Evolutionary conservation across 75 land plant genomes (phyloP), one percentile per base, ranked within the genome.

Genomic region (Pseudotsuga menziesii): DNA sequence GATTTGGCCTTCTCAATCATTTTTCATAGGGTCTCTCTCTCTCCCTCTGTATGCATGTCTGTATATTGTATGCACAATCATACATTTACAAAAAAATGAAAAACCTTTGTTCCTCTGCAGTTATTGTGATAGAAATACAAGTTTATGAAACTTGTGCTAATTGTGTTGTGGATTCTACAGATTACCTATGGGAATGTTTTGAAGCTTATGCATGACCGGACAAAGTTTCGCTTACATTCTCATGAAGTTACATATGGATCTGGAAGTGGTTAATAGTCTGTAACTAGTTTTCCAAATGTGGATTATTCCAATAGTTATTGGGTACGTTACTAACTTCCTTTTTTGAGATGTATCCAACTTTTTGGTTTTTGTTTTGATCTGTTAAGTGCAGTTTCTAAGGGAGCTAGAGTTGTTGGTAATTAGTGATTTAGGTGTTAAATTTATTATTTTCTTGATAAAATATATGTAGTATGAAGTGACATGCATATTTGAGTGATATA

Each of bases 191-290:
- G 99, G 15, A 74, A 88, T 57, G 93, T 85, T 72, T 64, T 96
- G 27, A 96, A 96, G 85, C 59, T 96, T 79, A 89, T 88, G 94
- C 99, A 96, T 61, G 94, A 91, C 70, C 88, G 81, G 79, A 92
- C 99, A 16, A 96, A 90, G 75, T 92, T 80, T 67, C 77, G 99
- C 57, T 76, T 96, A 77, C 99, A 96, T 78, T 96, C 99, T n/a
- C 99, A 96, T 73, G 99, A 96, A 19, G 95, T 96, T 74, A 97
- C 99, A 12, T 96, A 96, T 77, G 99, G 99, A 0, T 91, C 99
- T 73, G 99, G 99, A 29, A 96, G 99, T 62, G 99, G 99, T 36
- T 94, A 96, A 74, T 97, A 96, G 63, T 96, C 99, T 8, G 98
- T 96, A 4, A 96, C 99, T 63, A 90, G 91, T 20, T 96, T 94